Evolutionary conservation across 2,329 filamentous ascomycete species (phyloP).

Genomic region (Nannizziopsis arthrosporioides): DNA sequence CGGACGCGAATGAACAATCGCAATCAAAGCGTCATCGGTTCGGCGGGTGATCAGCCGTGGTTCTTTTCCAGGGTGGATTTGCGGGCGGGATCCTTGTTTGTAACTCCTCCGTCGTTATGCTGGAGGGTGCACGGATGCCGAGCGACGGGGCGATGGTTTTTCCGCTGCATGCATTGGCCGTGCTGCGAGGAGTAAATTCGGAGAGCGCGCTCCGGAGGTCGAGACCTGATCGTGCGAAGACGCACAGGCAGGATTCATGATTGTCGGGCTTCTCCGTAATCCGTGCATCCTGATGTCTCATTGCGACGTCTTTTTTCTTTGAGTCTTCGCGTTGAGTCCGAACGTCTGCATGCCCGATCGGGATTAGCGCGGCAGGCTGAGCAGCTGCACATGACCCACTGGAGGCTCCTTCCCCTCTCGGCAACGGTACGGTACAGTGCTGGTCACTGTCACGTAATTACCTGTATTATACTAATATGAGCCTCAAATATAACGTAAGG

Average conservation of each 20-base stretch:
- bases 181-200: neutral
- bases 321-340: neutral
- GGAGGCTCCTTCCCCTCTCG: neutral
- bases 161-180: neutral
- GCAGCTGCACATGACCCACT: neutral
- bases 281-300: too few species aligned
- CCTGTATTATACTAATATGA: too few species aligned
- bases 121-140: constrained; percentile 1
- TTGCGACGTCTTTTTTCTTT: too few species aligned
- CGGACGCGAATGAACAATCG: too few species aligned
- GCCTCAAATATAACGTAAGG: too few species aligned
- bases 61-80: neutral
- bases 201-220: neutral
- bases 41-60: constrained; percentile 8
- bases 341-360: neutral
- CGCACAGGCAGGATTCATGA: too few species aligned
- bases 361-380: neutral
- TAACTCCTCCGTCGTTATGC: neutral
- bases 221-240: too few species aligned
- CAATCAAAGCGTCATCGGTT: neutral
- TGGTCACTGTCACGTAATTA: neutral
- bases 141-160: constrained; percentile 1
- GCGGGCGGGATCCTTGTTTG: too few species aligned
- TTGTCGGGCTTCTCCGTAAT: too few species aligned
- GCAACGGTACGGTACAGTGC: neutral